These are phyloP conservation scores for Malus asiatica DNA, from an alignment of 306 rosid species.

Conservation along the genomic window DNA sequence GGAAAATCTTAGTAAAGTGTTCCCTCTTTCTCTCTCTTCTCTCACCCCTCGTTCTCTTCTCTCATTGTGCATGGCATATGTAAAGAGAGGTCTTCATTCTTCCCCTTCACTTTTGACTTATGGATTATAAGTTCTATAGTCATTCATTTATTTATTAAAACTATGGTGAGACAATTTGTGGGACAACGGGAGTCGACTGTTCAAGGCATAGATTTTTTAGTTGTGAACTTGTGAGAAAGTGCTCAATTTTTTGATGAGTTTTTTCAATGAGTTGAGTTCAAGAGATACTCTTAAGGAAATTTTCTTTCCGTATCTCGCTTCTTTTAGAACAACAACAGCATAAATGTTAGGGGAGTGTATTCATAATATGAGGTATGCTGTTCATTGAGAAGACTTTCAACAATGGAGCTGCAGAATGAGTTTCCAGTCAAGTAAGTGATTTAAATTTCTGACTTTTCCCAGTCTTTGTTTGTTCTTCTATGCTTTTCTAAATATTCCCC, in stretches of 20 bases:
- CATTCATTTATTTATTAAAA: neutral
- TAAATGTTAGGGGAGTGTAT: neutral
- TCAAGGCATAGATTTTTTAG: neutral
- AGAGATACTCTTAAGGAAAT: neutral
- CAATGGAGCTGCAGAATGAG: conserved; percentile 2
- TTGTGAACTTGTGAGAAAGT: neutral
- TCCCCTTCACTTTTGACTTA: neutral
- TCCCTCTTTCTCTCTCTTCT: neutral
- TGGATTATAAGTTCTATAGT: neutral
- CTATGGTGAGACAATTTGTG: neutral
- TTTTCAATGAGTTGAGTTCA: neutral
- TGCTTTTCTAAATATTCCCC: neutral
- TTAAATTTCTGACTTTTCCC: neutral
- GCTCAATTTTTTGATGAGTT: neutral
- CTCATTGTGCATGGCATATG: neutral
- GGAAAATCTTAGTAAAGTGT: neutral
- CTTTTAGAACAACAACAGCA: conserved; percentile 1
- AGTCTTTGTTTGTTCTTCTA: neutral
- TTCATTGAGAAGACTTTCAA: conserved; percentile 3
- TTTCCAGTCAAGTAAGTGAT: conserved; percentile 15
- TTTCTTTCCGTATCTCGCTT: neutral
- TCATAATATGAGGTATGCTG: conserved; percentile 6
- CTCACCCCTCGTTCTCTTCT: neutral
- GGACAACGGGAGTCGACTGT: neutral
- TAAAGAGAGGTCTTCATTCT: neutral